Percentiles rank a stretch among this genome's conserved stretches.
Evolutionary conservation across 805 yeast species (phyloP).

Genomic region (Myxozyma neotropica): DNA sequence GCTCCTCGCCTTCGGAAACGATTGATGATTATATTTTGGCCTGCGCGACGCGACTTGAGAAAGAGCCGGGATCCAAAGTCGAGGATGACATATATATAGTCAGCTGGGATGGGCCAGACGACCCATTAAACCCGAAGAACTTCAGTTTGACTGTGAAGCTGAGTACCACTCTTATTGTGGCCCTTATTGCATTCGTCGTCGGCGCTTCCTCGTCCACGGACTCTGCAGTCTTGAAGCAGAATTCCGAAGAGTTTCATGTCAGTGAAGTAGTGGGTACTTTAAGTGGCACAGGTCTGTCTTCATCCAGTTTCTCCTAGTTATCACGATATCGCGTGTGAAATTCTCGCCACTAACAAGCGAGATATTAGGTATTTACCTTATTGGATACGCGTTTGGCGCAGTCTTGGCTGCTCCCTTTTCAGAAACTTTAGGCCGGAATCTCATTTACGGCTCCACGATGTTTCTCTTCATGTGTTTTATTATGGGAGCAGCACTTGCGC

Average conservation of each 20-base stretch:
- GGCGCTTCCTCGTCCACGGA: conserved; percentile 29
- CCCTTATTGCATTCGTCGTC: conserved; percentile 26
- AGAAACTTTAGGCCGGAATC: conserved; percentile 68
- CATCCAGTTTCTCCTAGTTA: too few species aligned
- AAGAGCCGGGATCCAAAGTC: neutral
- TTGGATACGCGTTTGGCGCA: conserved; percentile 59
- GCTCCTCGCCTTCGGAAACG: neutral
- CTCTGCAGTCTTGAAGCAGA: conserved; percentile 23
- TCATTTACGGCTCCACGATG: conserved; percentile 57
- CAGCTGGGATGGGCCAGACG: conserved; percentile 30
- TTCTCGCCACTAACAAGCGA: too few species aligned
- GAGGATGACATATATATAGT: conserved; percentile 19
- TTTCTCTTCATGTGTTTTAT: conserved; percentile 32
- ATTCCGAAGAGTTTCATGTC: conserved; percentile 21
- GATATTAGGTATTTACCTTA: conserved; percentile 48
- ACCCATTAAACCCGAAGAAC: conserved; percentile 27
- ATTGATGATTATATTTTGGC: neutral
- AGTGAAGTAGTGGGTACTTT: conserved; percentile 26
- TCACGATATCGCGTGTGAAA: too few species aligned
- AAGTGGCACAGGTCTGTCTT: conserved; percentile 18
- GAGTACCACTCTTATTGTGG: conserved; percentile 22
- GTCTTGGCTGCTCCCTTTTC: conserved; percentile 60
- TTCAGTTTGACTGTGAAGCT: conserved; percentile 9
- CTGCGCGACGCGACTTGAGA: conserved; percentile 1
- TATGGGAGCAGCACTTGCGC: conserved; percentile 46